Evolutionary conservation across 208 protist genomes (phyloP), one percentile per base, ranked within the genome.

Genomic region (Trypanosoma avium): DNA sequence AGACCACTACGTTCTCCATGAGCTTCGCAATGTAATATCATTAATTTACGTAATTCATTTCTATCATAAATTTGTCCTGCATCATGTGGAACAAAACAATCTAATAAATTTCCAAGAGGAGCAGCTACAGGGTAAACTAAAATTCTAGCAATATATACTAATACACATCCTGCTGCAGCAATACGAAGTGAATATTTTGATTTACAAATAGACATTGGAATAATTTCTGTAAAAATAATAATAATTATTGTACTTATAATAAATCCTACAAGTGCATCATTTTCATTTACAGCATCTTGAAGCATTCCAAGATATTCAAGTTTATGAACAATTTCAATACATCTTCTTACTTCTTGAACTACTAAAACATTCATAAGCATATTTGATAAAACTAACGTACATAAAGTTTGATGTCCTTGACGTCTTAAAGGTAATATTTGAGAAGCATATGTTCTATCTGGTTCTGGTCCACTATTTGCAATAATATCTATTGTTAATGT

Each of bases 171-270:
- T 0, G 84, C 84, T 9, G 90, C 84, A 17, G 90, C 90, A 24
- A 96, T 84, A 17, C 62, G 56, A 33, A 96, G 73, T 1, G 90
- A 92, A 61, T 93, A 68, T 75, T 92, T 93, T 10, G 90, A 96
- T 40, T 90, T 89, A 77, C 90, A 96, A 15, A 96, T 82, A 42
- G 86, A 85, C 86, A 93, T 96, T 24, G 90, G 90, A 36, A 96
- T 48, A 33, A 96, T 76, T 62, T 96, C 86, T 1, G 90, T 79
- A 68, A 96, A 92, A 10, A 96, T 65, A 12, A 96, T 63, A 50
- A 96, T 92, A 45, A 90, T 58, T n/a, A 88, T 48, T 22, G 85
- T 91, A 58, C 84, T 91, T 7, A 84, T 69, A 30, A 85, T 35
- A 76, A 96, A 96, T 35, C 74, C 74, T 48, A 61, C 77, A 12